phyloP scores from a whole-genome alignment of 306 rosid species.

The Benincasa hispida region DNA sequence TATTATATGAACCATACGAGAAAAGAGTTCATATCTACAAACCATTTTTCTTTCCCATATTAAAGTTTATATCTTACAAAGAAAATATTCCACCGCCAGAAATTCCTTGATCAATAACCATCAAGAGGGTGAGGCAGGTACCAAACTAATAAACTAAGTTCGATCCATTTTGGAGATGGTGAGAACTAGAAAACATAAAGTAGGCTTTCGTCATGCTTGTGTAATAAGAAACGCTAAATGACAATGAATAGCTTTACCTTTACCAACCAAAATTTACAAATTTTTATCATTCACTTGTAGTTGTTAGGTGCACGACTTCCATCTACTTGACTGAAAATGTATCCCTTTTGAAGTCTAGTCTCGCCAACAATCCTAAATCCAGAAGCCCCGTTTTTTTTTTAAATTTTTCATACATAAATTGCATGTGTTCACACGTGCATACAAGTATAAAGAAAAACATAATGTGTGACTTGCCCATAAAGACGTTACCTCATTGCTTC shows the following conservation, averaged over 20 bases:
- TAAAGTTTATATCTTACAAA: neutral
- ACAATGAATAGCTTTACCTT: neutral
- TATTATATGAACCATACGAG: neutral
- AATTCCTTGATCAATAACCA: neutral
- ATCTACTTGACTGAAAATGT: neutral
- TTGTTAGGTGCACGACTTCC: constrained; percentile 2
- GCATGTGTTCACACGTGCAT: neutral
- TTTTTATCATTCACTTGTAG: neutral
- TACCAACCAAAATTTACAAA: neutral
- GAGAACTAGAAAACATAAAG: neutral
- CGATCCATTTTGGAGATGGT: neutral
- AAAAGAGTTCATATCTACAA: neutral
- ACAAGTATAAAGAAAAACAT: neutral
- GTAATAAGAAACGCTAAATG: neutral
- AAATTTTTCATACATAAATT: neutral
- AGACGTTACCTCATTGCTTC: neutral
- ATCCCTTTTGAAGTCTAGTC: neutral
- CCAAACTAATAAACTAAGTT: neutral
- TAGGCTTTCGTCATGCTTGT: neutral
- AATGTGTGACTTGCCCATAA: neutral
- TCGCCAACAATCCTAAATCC: constrained; percentile 2
- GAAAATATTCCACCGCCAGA: neutral
- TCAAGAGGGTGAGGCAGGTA: neutral
- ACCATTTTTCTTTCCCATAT: neutral
- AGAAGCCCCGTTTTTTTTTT: neutral